Conservation (phyloP, 139 green algal species). For the Micractinium conductrix region DNA sequence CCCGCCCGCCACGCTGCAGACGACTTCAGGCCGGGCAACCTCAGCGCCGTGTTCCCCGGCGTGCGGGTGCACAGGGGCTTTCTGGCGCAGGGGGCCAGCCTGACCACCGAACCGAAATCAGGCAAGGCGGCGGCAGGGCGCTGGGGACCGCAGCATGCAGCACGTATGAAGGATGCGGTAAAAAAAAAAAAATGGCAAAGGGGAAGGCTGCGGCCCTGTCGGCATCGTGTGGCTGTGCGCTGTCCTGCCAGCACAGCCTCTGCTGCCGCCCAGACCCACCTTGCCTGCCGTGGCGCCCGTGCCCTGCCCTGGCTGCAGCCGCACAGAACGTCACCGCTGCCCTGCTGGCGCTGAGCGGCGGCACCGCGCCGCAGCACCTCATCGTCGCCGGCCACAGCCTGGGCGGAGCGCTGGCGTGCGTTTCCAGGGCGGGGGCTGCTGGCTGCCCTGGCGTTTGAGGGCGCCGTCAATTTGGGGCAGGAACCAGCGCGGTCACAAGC, state of each 20-base stretch:
- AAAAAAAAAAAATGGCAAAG: no score
- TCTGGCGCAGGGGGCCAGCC: constrained; percentile 3
- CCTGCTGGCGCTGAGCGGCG: constrained; percentile 22
- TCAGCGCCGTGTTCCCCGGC: not conserved
- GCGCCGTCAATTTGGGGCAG: no score
- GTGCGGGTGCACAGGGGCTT: constrained; percentile 39
- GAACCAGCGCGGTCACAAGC: no score
- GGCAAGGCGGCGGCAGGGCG: not conserved
- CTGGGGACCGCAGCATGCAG: no score
- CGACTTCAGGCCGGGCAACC: constrained; percentile 17
- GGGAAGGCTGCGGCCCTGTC: no score
- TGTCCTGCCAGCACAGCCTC: no score
- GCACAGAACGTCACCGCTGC: constrained; percentile 34
- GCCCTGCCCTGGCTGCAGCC: no score
- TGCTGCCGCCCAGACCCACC: no score
- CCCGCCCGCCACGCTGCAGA: not conserved
- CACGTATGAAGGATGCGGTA: no score
- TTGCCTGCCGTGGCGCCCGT: not conserved
- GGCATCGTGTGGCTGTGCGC: no score
- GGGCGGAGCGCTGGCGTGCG: constrained; percentile 17
- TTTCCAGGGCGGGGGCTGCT: no score
- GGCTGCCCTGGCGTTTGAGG: no score
- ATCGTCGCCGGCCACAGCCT: constrained; percentile 21
- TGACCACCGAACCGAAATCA: not conserved
- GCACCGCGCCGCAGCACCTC: not conserved